A percentile compares a stretch with the other conserved stretches of the same genome.
Evolutionary conservation across 2,329 filamentous ascomycete species (phyloP).

Genomic region (Epichloe sp.): DNA sequence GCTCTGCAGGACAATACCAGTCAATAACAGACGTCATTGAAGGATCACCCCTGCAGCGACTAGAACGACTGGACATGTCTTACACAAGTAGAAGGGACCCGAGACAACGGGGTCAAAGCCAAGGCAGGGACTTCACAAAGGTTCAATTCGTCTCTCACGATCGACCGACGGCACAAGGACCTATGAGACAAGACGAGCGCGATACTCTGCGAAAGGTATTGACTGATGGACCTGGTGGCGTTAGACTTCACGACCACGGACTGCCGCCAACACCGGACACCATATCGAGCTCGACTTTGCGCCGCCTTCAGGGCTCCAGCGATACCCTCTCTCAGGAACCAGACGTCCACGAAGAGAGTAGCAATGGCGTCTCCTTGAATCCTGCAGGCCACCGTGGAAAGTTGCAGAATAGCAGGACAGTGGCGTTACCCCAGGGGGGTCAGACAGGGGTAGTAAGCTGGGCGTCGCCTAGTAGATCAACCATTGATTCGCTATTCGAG

Average conservation of each 20-base stretch:
- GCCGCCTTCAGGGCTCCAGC: slow-evolving; percentile 35
- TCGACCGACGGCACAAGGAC: slow-evolving; percentile 12
- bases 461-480: slow-evolving; percentile 1
- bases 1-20: slow-evolving; percentile 24
- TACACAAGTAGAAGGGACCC: slow-evolving; percentile 17
- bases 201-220: slow-evolving; percentile 34
- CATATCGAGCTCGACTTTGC: slow-evolving; percentile 41
- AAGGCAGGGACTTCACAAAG: slow-evolving; percentile 12
- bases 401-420: slow-evolving; percentile 1
- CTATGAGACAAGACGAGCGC: slow-evolving; percentile 32
- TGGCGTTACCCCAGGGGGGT: neutral
- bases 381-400: slow-evolving; percentile 9
- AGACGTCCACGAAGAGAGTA: slow-evolving; percentile 16
- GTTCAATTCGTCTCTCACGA: slow-evolving; percentile 8
- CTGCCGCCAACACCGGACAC: slow-evolving; percentile 48
- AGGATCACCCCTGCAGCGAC: slow-evolving; percentile 30
- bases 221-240: slow-evolving; percentile 30
- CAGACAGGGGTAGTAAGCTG: slow-evolving; percentile 2
- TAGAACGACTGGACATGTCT: slow-evolving; percentile 29
- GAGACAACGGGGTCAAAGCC: slow-evolving; percentile 14
- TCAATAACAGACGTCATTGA: slow-evolving; percentile 27
- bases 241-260: slow-evolving; percentile 27
- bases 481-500: slow-evolving; percentile 8
- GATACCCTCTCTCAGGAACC: slow-evolving; percentile 30
- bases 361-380: slow-evolving; percentile 19